phyloP scores from a whole-genome alignment of 768 basidiomycete species.

The Scleroderma bovista region DNA sequence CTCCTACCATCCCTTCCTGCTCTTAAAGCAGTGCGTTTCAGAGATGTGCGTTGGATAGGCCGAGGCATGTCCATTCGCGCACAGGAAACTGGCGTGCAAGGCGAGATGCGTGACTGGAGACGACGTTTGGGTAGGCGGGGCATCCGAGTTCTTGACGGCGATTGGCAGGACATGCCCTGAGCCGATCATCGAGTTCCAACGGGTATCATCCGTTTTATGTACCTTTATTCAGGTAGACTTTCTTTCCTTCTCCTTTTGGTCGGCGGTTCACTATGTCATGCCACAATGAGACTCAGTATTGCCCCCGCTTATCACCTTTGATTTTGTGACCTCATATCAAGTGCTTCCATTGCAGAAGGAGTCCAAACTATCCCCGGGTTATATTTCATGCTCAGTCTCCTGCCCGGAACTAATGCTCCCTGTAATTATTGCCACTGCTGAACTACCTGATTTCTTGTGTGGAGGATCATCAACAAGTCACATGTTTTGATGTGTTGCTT shows the following conservation, averaged over 20 bases:
- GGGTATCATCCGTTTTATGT: not conserved
- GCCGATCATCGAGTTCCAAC: too few species aligned
- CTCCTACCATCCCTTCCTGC: constrained; percentile 52
- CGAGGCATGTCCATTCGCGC: constrained; percentile 61
- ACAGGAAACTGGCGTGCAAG: constrained; percentile 71
- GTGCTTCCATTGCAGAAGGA: too few species aligned
- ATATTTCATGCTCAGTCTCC: too few species aligned
- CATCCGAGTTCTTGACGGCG: constrained; percentile 62
- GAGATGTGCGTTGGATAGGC: constrained; percentile 71
- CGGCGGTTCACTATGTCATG: not conserved
- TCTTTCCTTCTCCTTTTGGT: too few species aligned
- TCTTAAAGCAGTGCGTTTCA: constrained; percentile 50
- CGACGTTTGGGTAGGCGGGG: constrained; percentile 51
- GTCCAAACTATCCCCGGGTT: too few species aligned
- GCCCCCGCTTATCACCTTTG: too few species aligned
- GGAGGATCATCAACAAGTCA: too few species aligned
- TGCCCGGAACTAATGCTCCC: too few species aligned
- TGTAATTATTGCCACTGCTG: too few species aligned
- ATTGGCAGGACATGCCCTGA: constrained; percentile 52
- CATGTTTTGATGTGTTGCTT: too few species aligned
- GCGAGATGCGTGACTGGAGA: constrained; percentile 74
- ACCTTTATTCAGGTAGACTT: not conserved
- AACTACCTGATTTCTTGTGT: too few species aligned
- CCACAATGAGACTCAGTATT: not conserved
- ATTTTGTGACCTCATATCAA: too few species aligned